Percentiles rank a stretch among this genome's conserved stretches.
Conservation (phyloP, 1,139 yeast species). For the Starmera stellimalicola region DNA sequence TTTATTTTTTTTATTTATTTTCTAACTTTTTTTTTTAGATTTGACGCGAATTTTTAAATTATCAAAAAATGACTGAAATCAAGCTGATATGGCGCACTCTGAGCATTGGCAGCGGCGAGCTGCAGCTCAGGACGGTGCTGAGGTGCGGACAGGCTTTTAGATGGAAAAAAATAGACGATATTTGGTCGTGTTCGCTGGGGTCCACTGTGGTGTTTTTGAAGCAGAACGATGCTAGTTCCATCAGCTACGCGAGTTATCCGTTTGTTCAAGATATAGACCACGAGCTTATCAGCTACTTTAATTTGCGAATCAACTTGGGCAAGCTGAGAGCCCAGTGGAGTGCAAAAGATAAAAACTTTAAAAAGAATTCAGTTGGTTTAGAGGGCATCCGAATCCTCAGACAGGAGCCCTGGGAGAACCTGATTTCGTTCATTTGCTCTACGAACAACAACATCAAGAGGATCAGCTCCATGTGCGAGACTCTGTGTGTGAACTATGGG, state of each 20-base stretch:
- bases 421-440: constrained; percentile 84
- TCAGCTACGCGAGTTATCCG: constrained; percentile 11
- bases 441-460: constrained; percentile 94
- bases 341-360: constrained; percentile 39
- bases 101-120: constrained; percentile 29
- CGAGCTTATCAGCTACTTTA: constrained; percentile 56
- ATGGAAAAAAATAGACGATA: constrained; percentile 50
- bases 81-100: constrained; percentile 2
- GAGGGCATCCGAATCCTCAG: constrained; percentile 75
- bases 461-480: constrained; percentile 88
- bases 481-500: constrained; percentile 67
- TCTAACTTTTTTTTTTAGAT: too few relatives aligned
- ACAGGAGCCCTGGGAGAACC: constrained; percentile 97
- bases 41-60: too few relatives aligned
- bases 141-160: constrained; percentile 86
- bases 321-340: constrained; percentile 58
- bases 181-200: constrained; percentile 50
- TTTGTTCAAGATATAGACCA: constrained; percentile 26
- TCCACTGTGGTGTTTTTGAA: constrained; percentile 42
- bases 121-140: constrained; percentile 57
- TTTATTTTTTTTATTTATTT: too few relatives aligned
- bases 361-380: constrained; percentile 27
- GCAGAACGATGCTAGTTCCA: constrained; percentile 29
- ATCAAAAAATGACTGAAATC: background rate
- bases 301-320: constrained; percentile 44